Conservation (phyloP, 495 filamentous ascomycete species). For the Penicillium atrosanguineum region DNA sequence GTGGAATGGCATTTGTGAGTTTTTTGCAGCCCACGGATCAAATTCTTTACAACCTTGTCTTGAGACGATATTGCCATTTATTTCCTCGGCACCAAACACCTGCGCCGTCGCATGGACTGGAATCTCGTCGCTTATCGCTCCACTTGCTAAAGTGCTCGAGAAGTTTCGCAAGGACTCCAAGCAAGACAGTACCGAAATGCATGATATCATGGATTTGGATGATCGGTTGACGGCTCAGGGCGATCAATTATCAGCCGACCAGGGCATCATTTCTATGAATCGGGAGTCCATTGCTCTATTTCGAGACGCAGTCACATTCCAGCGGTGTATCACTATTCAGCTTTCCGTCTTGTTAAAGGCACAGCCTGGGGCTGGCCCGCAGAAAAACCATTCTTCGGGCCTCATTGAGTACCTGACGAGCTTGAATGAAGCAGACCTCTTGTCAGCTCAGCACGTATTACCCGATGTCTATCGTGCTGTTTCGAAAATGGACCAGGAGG, state of each 20-base stretch:
- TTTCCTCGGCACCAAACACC: conserved; percentile 21
- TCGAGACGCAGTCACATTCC: conserved; percentile 31
- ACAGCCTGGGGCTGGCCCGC: conserved; percentile 29
- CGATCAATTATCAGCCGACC: conserved; percentile 33
- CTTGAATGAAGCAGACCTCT: conserved; percentile 57
- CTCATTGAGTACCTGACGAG: conserved; percentile 59
- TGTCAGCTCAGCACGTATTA: conserved; percentile 53
- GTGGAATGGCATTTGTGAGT: conserved; percentile 38
- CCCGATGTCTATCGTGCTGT: conserved; percentile 39
- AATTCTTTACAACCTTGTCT: conserved; percentile 34
- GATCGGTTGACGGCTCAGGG: conserved; percentile 59
- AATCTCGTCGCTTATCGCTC: conserved; percentile 26
- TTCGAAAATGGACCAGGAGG: conserved; percentile 29
- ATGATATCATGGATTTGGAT: conserved; percentile 78
- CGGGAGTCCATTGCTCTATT: conserved; percentile 28
- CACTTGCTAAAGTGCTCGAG: conserved; percentile 43
- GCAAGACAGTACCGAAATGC: conserved; percentile 10
- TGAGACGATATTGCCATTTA: conserved; percentile 30
- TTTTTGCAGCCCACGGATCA: conserved; percentile 27
- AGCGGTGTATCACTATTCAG: conserved; percentile 37
- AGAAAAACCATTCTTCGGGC: conserved; percentile 32
- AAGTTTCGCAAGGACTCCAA: conserved; percentile 32
- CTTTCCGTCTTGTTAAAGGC: conserved; percentile 29
- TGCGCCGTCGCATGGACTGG: conserved; percentile 15
- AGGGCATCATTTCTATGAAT: conserved; percentile 30